Percentiles rank a stretch among this genome's conserved stretches.
Conservation (phyloP, 495 filamentous ascomycete species). For the Penicillium simplicissimum region DNA sequence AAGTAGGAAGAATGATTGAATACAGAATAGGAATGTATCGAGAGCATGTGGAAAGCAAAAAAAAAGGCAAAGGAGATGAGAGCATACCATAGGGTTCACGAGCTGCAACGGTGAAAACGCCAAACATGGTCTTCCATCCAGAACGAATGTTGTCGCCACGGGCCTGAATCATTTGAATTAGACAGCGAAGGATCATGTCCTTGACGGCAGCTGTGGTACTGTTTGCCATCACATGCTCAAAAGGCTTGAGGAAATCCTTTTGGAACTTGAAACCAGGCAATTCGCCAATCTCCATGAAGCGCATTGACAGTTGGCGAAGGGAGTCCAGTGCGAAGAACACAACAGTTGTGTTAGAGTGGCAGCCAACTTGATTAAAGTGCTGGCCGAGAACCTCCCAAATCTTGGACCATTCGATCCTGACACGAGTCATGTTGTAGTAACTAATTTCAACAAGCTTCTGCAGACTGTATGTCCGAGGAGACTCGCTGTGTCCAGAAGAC, state of each 20-base stretch:
- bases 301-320: conserved; percentile 91
- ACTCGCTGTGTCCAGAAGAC: conserved; percentile 91
- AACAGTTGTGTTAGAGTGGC: conserved; percentile 89
- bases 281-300: conserved; percentile 98
- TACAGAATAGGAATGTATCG: not conserved
- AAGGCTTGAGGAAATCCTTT: conserved; percentile 97
- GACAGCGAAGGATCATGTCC: conserved; percentile 94
- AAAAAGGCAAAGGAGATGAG: not conserved
- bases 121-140: conserved; percentile 99
- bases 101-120: conserved; percentile 94
- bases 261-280: conserved; percentile 99
- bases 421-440: conserved; percentile 99
- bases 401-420: conserved; percentile 96
- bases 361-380: conserved; percentile 97
- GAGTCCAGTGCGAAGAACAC: conserved; percentile 98
- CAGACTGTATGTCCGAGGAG: conserved; percentile 90
- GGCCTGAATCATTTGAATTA: conserved; percentile 99
- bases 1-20: not conserved
- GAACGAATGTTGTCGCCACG: conserved; percentile 93
- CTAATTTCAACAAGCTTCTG: conserved; percentile 99
- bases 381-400: conserved; percentile 95
- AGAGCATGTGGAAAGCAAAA: not conserved
- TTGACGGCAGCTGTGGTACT: conserved; percentile 88
- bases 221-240: conserved; percentile 95
- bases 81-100: conserved; percentile 76